Evolutionary conservation across 805 yeast genomes (phyloP).

Genomic region (Saccharomyces cerevisiae): DNA sequence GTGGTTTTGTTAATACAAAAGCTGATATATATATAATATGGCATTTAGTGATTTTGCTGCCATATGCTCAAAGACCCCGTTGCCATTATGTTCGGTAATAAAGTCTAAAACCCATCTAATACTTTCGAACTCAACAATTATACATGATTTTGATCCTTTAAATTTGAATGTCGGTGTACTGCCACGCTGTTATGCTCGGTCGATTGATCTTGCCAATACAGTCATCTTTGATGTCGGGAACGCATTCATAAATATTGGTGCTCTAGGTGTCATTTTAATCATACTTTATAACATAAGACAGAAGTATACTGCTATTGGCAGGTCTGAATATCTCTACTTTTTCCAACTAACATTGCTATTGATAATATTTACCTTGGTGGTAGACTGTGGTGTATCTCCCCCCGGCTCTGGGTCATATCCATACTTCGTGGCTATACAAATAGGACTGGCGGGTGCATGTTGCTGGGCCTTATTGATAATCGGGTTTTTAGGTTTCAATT

Average conservation of each 20-base stretch:
- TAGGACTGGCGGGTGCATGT: slow-evolving; percentile 63
- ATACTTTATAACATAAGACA: slow-evolving; percentile 70
- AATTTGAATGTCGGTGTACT: slow-evolving; percentile 51
- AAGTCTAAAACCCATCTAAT: slow-evolving; percentile 38
- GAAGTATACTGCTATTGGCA: slow-evolving; percentile 91
- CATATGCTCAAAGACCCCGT: slow-evolving; percentile 59
- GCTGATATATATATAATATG: slow-evolving; percentile 10
- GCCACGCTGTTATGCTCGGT: slow-evolving; percentile 75
- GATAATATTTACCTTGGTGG: slow-evolving; percentile 59
- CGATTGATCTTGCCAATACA: slow-evolving; percentile 84
- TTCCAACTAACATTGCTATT: slow-evolving; percentile 53
- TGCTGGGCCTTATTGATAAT: slow-evolving; percentile 62
- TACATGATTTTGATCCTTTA: slow-evolving; percentile 16
- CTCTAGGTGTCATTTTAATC: slow-evolving; percentile 54
- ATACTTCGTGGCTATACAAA: slow-evolving; percentile 75
- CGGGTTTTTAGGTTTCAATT: slow-evolving; percentile 76
- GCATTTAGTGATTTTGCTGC: slow-evolving; percentile 24
- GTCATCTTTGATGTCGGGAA: slow-evolving; percentile 83
- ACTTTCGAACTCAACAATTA: slow-evolving; percentile 16
- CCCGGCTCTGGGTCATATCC: slow-evolving; percentile 70
- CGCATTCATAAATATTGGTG: slow-evolving; percentile 75
- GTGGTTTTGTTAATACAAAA: background rate
- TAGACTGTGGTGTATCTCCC: slow-evolving; percentile 89
- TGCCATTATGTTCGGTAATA: slow-evolving; percentile 75
- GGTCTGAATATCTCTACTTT: slow-evolving; percentile 74